Conservation (phyloP, 257 asterid species). For the Solanum gandarillasii region DNA sequence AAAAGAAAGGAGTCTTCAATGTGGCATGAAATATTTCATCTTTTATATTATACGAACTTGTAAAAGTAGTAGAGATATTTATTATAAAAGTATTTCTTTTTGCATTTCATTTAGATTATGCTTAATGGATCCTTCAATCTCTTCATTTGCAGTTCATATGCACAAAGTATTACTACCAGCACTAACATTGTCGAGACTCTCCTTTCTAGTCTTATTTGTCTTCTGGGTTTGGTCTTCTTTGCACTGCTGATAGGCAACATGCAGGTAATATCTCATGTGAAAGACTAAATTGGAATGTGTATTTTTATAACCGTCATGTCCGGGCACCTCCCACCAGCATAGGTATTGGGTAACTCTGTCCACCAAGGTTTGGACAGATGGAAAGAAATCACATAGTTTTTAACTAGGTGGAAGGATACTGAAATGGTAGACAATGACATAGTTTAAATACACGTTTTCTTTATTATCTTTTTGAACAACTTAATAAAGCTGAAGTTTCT, state of each 20-base stretch:
- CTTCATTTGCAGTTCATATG: slow-evolving; percentile 56
- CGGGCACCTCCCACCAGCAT: background rate
- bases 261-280: slow-evolving; percentile 42
- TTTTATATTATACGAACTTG: background rate
- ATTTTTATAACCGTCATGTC: background rate
- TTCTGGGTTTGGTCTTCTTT: slow-evolving; percentile 76
- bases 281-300: background rate
- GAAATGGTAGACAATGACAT: background rate
- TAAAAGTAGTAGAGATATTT: background rate
- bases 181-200: slow-evolving; percentile 43
- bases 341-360: background rate
- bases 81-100: background rate
- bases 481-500: background rate
- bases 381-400: background rate
- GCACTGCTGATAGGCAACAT: slow-evolving; percentile 74
- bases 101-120: background rate
- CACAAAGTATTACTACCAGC: slow-evolving; percentile 53
- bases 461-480: background rate
- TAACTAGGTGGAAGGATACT: background rate
- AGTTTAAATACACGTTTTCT: background rate
- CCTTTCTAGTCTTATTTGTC: slow-evolving; percentile 58
- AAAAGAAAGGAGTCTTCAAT: background rate
- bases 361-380: background rate
- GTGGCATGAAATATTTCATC: background rate
- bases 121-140: background rate